These are phyloP conservation scores for Citrus sinensis DNA, from an alignment of 345 rosid species.

Conservation along the genomic window DNA sequence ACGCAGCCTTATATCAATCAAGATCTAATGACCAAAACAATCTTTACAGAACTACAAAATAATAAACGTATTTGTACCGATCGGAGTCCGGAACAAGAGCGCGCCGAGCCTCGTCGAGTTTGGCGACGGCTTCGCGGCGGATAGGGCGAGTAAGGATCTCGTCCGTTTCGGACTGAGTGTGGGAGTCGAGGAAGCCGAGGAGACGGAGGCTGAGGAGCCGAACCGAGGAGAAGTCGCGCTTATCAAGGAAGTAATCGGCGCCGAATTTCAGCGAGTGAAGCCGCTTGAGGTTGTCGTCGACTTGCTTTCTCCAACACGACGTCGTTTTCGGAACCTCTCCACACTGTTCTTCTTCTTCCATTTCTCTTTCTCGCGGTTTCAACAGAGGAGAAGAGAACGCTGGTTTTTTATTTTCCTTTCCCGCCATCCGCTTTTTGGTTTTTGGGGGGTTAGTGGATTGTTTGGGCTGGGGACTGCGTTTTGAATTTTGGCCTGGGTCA, in stretches of 20 bases:
- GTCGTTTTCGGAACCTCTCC: conserved; percentile 7
- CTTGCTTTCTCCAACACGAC: conserved; percentile 62
- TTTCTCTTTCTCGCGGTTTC: conserved; percentile 33
- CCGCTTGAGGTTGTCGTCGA: conserved; percentile 75
- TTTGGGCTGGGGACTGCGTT: neutral
- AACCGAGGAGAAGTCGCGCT: conserved; percentile 66
- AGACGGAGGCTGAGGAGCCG: conserved; percentile 75
- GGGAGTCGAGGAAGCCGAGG: conserved; percentile 87
- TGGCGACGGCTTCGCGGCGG: conserved; percentile 60
- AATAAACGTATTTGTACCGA: conserved; percentile 36
- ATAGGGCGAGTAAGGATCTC: conserved; percentile 61
- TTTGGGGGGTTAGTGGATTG: neutral
- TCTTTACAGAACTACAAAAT: neutral
- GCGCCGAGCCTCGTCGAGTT: conserved; percentile 56
- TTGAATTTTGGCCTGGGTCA: neutral
- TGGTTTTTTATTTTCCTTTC: conserved; percentile 32
- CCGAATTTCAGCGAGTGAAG: conserved; percentile 87
- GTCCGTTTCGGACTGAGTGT: conserved; percentile 48
- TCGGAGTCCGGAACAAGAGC: conserved; percentile 69
- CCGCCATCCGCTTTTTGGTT: conserved; percentile 38
- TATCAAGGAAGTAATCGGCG: conserved; percentile 64
- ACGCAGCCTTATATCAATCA: neutral
- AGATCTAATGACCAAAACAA: neutral
- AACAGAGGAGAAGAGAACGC: conserved; percentile 26
- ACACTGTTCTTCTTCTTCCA: conserved; percentile 21